Evolutionary conservation across 192 early-diverging fungal genomes (phyloP).

Genomic region (Linnemannia schmuckeri): DNA sequence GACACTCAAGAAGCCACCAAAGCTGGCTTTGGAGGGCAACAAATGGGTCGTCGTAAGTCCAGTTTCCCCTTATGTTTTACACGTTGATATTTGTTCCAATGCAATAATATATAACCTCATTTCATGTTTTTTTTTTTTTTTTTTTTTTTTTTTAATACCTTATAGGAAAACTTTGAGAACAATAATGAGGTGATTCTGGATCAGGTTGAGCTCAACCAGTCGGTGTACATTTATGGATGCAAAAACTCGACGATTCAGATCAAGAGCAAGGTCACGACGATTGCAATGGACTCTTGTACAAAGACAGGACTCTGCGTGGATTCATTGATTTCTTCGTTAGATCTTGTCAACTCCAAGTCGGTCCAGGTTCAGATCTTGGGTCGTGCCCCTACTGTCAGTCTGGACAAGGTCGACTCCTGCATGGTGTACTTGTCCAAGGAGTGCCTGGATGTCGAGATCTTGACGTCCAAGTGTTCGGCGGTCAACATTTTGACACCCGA

Average conservation of each 20-base stretch:
- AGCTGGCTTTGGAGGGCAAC: constrained; percentile 85
- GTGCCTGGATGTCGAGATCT: constrained; percentile 83
- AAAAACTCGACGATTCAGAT: constrained; percentile 90
- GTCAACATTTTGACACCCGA: constrained; percentile 90
- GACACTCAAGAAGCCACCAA: constrained; percentile 80
- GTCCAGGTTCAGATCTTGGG: constrained; percentile 89
- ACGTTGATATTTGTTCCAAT: background rate
- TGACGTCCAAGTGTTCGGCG: constrained; percentile 94
- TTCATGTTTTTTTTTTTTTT: background rate
- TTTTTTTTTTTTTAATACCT: constrained; percentile 1
- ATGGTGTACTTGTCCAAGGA: constrained; percentile 90
- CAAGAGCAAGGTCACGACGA: constrained; percentile 92
- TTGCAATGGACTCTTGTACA: constrained; percentile 90
- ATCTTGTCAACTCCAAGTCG: constrained; percentile 92
- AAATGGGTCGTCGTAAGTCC: constrained; percentile 87
- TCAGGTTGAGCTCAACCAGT: constrained; percentile 84
- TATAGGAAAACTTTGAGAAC: constrained; percentile 84
- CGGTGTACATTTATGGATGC: constrained; percentile 96
- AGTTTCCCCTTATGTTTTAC: background rate
- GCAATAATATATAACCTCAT: background rate
- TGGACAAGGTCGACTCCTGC: constrained; percentile 95
- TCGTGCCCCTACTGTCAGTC: constrained; percentile 82
- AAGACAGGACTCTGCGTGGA: constrained; percentile 91
- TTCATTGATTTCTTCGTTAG: constrained; percentile 85
- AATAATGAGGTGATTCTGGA: constrained; percentile 84